Conservation (phyloP, 208 protist genomes). For the Trypanosoma lewisi region DNA sequence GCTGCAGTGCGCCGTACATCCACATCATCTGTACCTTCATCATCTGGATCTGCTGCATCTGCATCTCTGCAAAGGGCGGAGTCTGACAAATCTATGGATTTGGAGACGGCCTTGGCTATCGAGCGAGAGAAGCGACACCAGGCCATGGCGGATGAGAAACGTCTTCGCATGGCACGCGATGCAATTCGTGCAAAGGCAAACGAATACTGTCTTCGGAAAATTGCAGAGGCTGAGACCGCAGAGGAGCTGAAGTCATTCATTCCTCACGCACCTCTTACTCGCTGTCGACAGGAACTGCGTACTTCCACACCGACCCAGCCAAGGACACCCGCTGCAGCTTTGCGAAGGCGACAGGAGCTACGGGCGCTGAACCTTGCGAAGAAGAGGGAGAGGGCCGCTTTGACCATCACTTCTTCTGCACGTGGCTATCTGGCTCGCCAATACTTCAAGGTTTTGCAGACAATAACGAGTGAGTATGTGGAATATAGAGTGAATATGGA, state of each 20-base stretch:
- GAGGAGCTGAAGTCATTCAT: slow-evolving; percentile 28
- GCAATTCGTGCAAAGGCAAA: slow-evolving; percentile 29
- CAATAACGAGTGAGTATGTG: slow-evolving; percentile 16
- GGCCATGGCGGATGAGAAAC: slow-evolving; percentile 21
- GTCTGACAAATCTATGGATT: background rate
- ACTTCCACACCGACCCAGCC: background rate
- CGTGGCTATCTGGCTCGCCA: slow-evolving; percentile 49
- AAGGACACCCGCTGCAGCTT: slow-evolving; percentile 3
- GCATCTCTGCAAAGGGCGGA: background rate
- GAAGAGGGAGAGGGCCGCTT: slow-evolving; percentile 42
- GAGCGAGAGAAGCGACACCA: slow-evolving; percentile 28
- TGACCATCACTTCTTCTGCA: slow-evolving; percentile 57
- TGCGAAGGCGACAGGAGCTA: slow-evolving; percentile 16
- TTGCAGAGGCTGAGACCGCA: slow-evolving; percentile 35
- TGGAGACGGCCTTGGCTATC: slow-evolving; percentile 28
- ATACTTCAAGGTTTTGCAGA: slow-evolving; percentile 17
- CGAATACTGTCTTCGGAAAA: slow-evolving; percentile 45
- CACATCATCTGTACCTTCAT: background rate
- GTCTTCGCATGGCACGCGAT: slow-evolving; percentile 25
- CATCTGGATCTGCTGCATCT: background rate
- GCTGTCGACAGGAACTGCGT: background rate
- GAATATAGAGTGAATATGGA: slow-evolving; percentile 21
- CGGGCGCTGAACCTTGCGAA: slow-evolving; percentile 33
- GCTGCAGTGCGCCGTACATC: background rate
- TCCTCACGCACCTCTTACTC: slow-evolving; percentile 18